Base-by-base conservation (phyloP, 2,329 filamentous ascomycete genomes). In the Tympanopsis confertula region DNA sequence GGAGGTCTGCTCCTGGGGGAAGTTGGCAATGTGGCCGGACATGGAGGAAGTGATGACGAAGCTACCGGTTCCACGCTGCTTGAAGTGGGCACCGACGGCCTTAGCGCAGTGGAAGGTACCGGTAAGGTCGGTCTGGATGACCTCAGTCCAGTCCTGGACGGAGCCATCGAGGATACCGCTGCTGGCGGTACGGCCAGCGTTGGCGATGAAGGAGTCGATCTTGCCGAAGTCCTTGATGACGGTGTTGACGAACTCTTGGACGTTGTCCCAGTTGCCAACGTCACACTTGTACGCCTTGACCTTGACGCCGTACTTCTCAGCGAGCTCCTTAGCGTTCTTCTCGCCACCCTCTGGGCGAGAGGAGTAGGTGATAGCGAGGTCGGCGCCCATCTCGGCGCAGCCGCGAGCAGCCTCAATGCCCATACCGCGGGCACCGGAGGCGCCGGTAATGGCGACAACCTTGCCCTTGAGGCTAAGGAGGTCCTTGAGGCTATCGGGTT, bases 261-360 rank as follows among this genome's bases (percentile, higher is more conserved):
- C 68, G 49, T 62, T 65, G 41, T 65, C 60, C 61, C 68, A 74
- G 56, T 63, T 61, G 54, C 64, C 60, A 44, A 77, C 65, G 51
- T 72, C 58, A 61, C 67, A 70, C 64, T 78, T 74, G 70, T 78
- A 79, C 42, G 73, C 69, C 62, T 75, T 76, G 57, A 64, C 64
- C 61, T 76, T 76, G 59, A 77, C 59, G 43, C 73, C 72, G 58
- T 73, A 76, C 49, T 66, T 65, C 49, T 73, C 63, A 35, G 49
- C 37, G 35, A 78, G 62, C 49, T 74, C 71, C 53, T 71, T 65
- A 43, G 71, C 72, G 60, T 78, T 78, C 64, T 73, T 72, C 61
- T 75, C 67, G 74, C 74, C 41, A 72, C 74, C 54, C 77, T 33
- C 30, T 7, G 30, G 30, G 15, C 30, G 30, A 15, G 30, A 33